Base-by-base conservation (phyloP, 192 early-diverging fungal genomes). In the Coemansia aciculifera region DNA sequence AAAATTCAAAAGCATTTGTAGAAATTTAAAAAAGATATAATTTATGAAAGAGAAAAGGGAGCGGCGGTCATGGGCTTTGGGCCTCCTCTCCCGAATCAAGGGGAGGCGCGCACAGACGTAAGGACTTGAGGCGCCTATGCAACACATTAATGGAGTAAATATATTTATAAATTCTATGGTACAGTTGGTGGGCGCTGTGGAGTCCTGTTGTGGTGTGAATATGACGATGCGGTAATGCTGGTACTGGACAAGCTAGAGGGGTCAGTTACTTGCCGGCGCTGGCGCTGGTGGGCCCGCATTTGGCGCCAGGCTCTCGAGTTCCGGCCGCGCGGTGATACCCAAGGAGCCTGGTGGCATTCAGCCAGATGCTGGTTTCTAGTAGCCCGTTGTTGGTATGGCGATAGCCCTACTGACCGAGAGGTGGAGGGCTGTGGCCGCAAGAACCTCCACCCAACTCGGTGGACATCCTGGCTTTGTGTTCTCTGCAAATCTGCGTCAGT, bases 301-400 rank as follows among this genome's bases (percentile, higher is more conserved):
- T 76, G 70, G 5, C 79, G 73, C 79, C 79, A 81, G 17, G 74
- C 79, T 2, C 79, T 48, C 12, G 79, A 72, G 64, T 73, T 74
- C 13, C 64, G 70, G 62, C 68, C 66, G n/a, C 56, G 67, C 4
- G 52, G 39, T 13, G 52, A 62, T 19, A 82, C 34, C 79, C 79
- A 82, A 11, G 79, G 74, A 34, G 62, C 67, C 39, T 40, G 39
- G 13, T 11, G 13, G n/a, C n/a, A n/a, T 12, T 40, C 39, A 11
- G 39, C 9, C 65, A 61, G 73, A 36, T 15, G 17, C 29, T 1
- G 36, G 40, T 34, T 51, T 23, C 54, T 59, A 40, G 38, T 43
- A 21, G 65, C 40, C 23, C 15, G 34, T 12, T 43, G 46, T 46
- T 54, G 34, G 52, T 60, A 39, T 37, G 13, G 64, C 44, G 32